These are phyloP conservation scores for Chlamydomonas sp. DNA, from an alignment of 139 green algal genomes.

Conservation along the genomic window DNA sequence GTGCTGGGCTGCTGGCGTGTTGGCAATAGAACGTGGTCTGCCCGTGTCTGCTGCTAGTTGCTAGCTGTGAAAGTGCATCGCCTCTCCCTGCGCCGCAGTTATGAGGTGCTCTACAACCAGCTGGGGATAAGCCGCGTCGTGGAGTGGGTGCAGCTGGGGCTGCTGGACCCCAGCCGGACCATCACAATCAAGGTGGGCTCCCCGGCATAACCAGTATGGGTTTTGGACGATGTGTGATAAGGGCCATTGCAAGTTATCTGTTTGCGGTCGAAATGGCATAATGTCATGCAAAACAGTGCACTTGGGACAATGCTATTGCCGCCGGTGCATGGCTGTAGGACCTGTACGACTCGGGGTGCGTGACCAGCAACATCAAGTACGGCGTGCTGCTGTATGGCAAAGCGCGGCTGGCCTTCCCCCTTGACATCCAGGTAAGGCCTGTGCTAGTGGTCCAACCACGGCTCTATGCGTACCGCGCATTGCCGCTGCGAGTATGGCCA, in stretches of 20 bases:
- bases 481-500: too few species aligned
- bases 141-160: constrained; percentile 69
- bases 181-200: constrained; percentile 91
- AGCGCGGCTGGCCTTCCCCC: constrained; percentile 44
- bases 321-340: constrained; percentile 42
- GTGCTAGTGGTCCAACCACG: too few species aligned
- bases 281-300: too few species aligned
- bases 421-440: constrained; percentile 53
- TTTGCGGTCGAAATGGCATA: too few species aligned
- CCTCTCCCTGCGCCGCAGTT: constrained; percentile 42
- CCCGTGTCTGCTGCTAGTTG: not conserved
- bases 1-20: not conserved
- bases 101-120: constrained; percentile 62
- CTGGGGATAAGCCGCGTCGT: constrained; percentile 77
- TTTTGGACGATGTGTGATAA: too few species aligned
- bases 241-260: too few species aligned
- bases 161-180: constrained; percentile 70
- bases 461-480: too few species aligned
- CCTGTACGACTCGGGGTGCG: constrained; percentile 73
- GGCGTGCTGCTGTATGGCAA: constrained; percentile 91
- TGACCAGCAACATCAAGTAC: constrained; percentile 73
- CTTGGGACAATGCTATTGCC: not conserved
- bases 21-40: not conserved
- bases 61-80: not conserved
- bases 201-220: too few species aligned